phyloP scores from a whole-genome alignment of 306 rosid species.

The Cucurbita moschata region DNA sequence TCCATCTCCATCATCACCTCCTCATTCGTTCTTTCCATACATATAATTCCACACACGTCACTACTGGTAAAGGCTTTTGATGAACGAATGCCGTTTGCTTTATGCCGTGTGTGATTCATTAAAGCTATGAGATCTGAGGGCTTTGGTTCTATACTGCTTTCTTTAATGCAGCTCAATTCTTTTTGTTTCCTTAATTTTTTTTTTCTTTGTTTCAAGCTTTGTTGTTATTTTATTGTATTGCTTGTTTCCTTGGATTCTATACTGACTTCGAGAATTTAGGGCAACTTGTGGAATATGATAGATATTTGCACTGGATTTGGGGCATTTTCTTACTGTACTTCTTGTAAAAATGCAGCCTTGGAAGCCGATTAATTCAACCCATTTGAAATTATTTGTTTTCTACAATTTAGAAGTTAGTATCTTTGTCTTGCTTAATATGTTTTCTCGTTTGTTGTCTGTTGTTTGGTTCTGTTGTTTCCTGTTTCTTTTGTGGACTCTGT shows the following conservation, averaged over 20 bases:
- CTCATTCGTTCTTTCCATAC: neutral
- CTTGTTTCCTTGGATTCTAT: neutral
- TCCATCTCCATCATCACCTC: neutral
- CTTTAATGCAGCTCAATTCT: neutral
- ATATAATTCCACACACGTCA: neutral
- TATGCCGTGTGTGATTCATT: neutral
- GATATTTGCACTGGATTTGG: neutral
- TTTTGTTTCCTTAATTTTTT: neutral
- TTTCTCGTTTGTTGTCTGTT: neutral
- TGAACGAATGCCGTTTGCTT: neutral
- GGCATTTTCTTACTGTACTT: neutral
- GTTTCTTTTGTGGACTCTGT: neutral
- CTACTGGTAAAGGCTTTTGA: neutral
- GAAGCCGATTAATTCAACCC: neutral
- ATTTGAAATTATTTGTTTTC: neutral
- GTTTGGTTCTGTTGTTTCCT: neutral
- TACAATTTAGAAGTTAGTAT: too few relatives aligned
- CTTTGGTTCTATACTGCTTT: neutral
- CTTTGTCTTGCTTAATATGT: neutral
- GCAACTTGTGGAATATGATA: neutral
- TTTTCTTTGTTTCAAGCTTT: neutral
- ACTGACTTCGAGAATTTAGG: neutral
- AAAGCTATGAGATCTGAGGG: slow-evolving; percentile 7
- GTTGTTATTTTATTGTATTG: neutral
- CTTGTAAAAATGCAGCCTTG: neutral